Conservation (phyloP, 164 flowering plant genomes). For the Hamamelis virginiana region DNA sequence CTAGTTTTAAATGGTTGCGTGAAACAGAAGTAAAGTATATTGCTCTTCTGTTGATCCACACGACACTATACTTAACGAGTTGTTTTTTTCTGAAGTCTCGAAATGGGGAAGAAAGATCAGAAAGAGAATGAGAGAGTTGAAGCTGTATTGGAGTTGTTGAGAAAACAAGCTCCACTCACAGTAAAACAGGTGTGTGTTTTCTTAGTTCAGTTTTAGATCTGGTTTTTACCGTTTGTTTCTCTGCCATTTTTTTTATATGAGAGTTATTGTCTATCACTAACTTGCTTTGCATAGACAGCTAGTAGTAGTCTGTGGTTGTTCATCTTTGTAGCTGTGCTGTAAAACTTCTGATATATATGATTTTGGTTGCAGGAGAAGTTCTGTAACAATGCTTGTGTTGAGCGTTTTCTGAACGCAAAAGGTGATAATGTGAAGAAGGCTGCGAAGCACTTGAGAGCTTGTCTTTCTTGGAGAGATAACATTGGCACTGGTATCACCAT, state of each 20-base stretch:
- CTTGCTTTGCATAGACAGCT: too few species aligned
- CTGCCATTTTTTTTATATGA: background rate
- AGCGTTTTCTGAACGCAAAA: constrained; percentile 77
- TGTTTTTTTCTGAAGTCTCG: background rate
- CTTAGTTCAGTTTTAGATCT: background rate
- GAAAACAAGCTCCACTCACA: constrained; percentile 75
- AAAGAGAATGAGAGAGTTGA: constrained; percentile 44
- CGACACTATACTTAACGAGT: too few species aligned
- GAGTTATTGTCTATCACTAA: too few species aligned
- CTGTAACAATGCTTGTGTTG: constrained; percentile 76
- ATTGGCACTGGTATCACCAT: constrained; percentile 65
- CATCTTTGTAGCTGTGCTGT: too few species aligned
- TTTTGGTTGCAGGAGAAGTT: constrained; percentile 80
- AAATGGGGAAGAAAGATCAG: constrained; percentile 67
- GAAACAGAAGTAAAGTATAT: constrained; percentile 37
- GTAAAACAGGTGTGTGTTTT: constrained; percentile 63
- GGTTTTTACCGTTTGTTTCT: background rate
- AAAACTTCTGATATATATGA: background rate
- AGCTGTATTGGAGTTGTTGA: constrained; percentile 64
- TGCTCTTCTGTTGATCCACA: constrained; percentile 15
- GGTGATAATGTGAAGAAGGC: constrained; percentile 92
- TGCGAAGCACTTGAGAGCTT: constrained; percentile 74
- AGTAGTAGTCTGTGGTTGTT: too few species aligned
- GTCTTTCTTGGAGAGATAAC: constrained; percentile 89
- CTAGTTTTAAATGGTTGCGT: constrained; percentile 21